Conservation (phyloP, 73 alveolate species). For the Durusdinium trenchii region DNA sequence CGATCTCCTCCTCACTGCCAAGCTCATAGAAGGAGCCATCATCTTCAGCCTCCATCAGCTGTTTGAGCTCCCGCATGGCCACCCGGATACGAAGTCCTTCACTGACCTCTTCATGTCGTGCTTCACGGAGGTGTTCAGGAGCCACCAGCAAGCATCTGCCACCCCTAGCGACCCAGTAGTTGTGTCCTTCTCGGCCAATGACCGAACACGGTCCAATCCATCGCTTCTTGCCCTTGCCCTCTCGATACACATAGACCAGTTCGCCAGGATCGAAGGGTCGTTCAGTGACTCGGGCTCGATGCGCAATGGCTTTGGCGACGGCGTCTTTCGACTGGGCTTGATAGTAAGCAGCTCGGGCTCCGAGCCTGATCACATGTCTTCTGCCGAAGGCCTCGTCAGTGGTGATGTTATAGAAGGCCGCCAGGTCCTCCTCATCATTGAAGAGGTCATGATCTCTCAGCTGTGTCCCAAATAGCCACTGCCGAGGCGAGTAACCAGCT, state of each 20-base stretch:
- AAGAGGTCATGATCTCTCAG: not conserved
- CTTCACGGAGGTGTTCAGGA: not conserved
- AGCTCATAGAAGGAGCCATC: too few relatives aligned
- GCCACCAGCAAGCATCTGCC: not conserved
- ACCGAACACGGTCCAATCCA: not conserved
- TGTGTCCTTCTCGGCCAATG: too few relatives aligned
- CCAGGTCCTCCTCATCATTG: not conserved
- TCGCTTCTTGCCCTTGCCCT: not conserved
- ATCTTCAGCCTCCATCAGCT: not conserved
- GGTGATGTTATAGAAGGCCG: not conserved
- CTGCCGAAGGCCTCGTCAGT: not conserved
- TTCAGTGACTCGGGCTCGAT: not conserved
- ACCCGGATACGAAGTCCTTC: not conserved
- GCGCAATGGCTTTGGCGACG: not conserved
- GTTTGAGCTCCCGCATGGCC: not conserved
- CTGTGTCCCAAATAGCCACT: not conserved
- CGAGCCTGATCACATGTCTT: not conserved
- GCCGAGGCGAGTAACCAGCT: not conserved
- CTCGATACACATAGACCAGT: not conserved
- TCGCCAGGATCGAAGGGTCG: not conserved
- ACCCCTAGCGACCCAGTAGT: not conserved
- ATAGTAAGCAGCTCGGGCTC: not conserved
- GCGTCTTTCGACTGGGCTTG: too few relatives aligned
- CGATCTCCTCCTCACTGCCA: too few relatives aligned
- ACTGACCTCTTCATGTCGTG: not conserved